A percentile compares a stretch with the other conserved stretches of the same genome.
Evolutionary conservation across 495 filamentous ascomycete species (phyloP).

Genomic region (Penicillium roqueforti): DNA sequence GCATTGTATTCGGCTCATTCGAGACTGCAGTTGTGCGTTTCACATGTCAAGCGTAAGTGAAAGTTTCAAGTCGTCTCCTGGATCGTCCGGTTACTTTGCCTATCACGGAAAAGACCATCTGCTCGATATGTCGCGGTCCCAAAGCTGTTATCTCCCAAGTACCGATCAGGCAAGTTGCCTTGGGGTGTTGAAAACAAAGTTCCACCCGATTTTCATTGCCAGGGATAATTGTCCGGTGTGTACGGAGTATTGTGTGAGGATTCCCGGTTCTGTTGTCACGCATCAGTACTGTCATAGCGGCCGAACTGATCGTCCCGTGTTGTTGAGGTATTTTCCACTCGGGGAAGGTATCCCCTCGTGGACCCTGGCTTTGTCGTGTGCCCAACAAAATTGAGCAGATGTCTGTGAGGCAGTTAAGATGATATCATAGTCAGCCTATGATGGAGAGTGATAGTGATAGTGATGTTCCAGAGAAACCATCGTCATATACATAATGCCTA

Average conservation of each 20-base stretch:
- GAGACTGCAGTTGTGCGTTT: slow-evolving; percentile 17
- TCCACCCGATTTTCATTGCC: not conserved
- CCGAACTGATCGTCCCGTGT: slow-evolving; percentile 10
- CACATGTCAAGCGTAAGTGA: slow-evolving; percentile 14
- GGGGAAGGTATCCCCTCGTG: not conserved
- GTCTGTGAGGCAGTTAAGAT: not conserved
- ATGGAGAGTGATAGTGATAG: not conserved
- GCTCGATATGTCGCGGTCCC: not conserved
- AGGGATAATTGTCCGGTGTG: not conserved
- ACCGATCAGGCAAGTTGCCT: not conserved
- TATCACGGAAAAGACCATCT: not conserved
- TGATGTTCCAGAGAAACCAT: not conserved
- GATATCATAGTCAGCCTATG: not conserved
- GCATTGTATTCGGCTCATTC: slow-evolving; percentile 15
- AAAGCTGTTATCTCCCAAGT: not conserved
- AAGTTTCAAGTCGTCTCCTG: not conserved
- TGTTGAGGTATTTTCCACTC: not conserved
- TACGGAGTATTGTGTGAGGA: not conserved
- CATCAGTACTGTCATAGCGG: not conserved
- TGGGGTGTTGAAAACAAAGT: too few relatives aligned
- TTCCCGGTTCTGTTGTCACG: not conserved
- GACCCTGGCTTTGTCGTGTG: not conserved
- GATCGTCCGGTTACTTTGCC: not conserved
- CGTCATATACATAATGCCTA: not conserved
- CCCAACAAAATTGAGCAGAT: not conserved